Percentiles rank a stretch among this genome's conserved stretches.
Conservation (phyloP, 2,329 filamentous ascomycete genomes). For the Atkinsonella hypoxylon region DNA sequence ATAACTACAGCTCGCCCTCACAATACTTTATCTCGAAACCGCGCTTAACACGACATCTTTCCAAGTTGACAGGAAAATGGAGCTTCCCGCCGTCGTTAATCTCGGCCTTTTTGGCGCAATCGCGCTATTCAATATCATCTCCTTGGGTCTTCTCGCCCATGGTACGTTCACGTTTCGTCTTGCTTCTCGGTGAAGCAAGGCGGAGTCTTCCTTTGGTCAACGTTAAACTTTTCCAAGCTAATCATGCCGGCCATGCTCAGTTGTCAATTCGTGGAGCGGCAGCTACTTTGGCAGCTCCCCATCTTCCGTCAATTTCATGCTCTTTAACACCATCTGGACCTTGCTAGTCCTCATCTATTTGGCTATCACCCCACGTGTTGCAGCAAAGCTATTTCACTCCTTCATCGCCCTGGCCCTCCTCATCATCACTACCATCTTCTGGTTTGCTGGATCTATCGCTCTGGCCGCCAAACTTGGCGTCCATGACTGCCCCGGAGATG, state of each 20-base stretch:
- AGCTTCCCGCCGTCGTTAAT: constrained; percentile 4
- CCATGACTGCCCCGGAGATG: constrained; percentile 37
- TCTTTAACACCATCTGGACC: constrained; percentile 72
- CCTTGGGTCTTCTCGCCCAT: constrained; percentile 6
- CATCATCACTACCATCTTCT: constrained; percentile 68
- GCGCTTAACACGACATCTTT: neutral
- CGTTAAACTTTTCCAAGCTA: neutral
- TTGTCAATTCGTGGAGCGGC: constrained; percentile 5
- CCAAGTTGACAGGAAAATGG: constrained; percentile 1
- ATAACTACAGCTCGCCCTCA: neutral
- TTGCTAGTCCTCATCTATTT: constrained; percentile 61
- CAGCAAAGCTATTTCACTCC: constrained; percentile 48
- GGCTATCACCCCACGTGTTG: constrained; percentile 51
- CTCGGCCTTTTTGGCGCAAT: constrained; percentile 6
- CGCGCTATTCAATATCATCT: constrained; percentile 6
- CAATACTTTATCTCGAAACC: neutral
- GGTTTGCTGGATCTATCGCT: constrained; percentile 79
- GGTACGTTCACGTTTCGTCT: constrained; percentile 1
- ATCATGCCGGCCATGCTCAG: neutral
- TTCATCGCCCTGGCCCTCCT: constrained; percentile 57
- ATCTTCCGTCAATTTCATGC: constrained; percentile 57
- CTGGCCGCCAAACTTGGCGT: constrained; percentile 54
- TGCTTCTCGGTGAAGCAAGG: neutral
- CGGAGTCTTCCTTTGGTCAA: neutral
- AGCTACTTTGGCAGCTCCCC: constrained; percentile 25